A percentile compares a stretch with the other conserved stretches of the same genome.
Conservation (phyloP, 140 eudicot species). For the Stevia rebaudiana region DNA sequence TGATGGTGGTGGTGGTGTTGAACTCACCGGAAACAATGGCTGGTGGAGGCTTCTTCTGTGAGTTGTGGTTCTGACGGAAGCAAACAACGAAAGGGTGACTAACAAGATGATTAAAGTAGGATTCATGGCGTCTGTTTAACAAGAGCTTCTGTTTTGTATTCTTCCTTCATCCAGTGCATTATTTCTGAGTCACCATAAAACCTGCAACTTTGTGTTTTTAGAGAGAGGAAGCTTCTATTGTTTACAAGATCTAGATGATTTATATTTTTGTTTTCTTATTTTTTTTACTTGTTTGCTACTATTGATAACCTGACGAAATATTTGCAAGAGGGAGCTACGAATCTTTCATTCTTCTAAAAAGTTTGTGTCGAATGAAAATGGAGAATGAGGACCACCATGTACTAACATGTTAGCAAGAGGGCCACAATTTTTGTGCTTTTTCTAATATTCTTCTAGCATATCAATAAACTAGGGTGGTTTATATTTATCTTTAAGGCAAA, state of each 20-base stretch:
- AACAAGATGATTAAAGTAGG: constrained; percentile 12
- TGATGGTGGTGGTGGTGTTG: constrained; percentile 53
- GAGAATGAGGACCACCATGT: constrained; percentile 19
- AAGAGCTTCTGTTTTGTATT: constrained; percentile 17
- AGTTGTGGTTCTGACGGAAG: constrained; percentile 7
- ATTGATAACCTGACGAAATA: background rate
- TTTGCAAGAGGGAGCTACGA: background rate
- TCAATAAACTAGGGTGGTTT: background rate
- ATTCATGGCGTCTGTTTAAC: constrained; percentile 26
- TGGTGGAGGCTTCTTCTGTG: constrained; percentile 81
- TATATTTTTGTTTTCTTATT: background rate
- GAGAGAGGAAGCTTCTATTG: constrained; percentile 23
- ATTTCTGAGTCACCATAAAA: background rate
- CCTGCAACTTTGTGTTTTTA: constrained; percentile 8
- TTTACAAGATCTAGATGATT: constrained; percentile 24
- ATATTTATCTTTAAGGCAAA: no score
- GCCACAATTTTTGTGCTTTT: constrained; percentile 1
- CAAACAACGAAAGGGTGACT: background rate
- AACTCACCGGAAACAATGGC: constrained; percentile 59
- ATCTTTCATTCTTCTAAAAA: constrained; percentile 4
- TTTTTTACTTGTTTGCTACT: no score
- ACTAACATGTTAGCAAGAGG: constrained; percentile 28
- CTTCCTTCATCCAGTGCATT: constrained; percentile 9
- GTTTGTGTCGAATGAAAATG: background rate
- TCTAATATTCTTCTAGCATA: background rate